Evolutionary conservation across 1,284 basidiomycete genomes (phyloP).

Genomic region (Blastosporella zonata): DNA sequence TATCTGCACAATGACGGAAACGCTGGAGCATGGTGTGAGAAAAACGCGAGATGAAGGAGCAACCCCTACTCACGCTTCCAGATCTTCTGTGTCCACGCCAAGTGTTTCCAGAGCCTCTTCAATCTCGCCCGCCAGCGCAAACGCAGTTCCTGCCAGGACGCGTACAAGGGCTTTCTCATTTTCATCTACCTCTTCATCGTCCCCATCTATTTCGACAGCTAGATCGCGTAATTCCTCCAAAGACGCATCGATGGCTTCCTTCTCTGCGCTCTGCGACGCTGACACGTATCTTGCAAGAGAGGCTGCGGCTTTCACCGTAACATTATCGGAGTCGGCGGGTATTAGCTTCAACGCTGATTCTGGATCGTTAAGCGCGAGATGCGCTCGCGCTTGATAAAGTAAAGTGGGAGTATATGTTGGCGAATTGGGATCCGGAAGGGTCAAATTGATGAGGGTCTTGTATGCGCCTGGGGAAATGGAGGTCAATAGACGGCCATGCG

Average conservation of each 20-base stretch:
- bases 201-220: slow-evolving; percentile 81
- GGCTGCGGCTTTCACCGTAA: slow-evolving; percentile 68
- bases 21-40: slow-evolving; percentile 41
- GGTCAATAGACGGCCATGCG: slow-evolving; percentile 3
- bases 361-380: slow-evolving; percentile 74
- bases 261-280: slow-evolving; percentile 42
- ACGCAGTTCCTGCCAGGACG: slow-evolving; percentile 81
- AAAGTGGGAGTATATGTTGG: slow-evolving; percentile 63
- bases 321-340: slow-evolving; percentile 57
- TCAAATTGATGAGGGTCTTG: slow-evolving; percentile 50
- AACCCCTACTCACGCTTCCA: slow-evolving; percentile 72
- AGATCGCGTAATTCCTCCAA: slow-evolving; percentile 85
- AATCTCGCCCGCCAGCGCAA: slow-evolving; percentile 77
- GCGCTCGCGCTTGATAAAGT: slow-evolving; percentile 81
- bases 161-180: slow-evolving; percentile 70
- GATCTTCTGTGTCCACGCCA: slow-evolving; percentile 68
- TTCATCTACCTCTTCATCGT: slow-evolving; percentile 61
- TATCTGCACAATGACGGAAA: slow-evolving; percentile 79
- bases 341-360: slow-evolving; percentile 52
- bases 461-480: slow-evolving; percentile 54
- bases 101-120: slow-evolving; percentile 92
- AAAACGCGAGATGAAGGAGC: slow-evolving; percentile 2
- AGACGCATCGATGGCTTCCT: slow-evolving; percentile 57
- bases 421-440: slow-evolving; percentile 59
- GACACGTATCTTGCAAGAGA: slow-evolving; percentile 70